Base-by-base conservation (phyloP, 345 rosid species). In the Pugionium dolabratum region DNA sequence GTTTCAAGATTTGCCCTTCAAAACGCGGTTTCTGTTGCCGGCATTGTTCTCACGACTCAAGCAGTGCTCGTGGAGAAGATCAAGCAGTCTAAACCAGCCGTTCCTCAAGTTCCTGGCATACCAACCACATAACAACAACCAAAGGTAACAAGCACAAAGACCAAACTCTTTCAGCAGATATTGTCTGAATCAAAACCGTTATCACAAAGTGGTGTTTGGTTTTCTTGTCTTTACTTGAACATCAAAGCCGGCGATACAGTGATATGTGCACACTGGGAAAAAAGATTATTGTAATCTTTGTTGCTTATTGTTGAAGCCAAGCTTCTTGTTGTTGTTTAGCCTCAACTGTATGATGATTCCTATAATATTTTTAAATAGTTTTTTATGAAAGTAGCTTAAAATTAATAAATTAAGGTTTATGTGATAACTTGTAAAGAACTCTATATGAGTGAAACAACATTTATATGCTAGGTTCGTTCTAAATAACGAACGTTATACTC, bases 1-100 rank as follows among this genome's bases (percentile, higher is more conserved):
- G 96, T 92, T 71, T 74, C 89, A 36, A 82, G 91, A 69, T 85
- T 87, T 42, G 96, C 96, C 1, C 84, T 92, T 54, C 87, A 89
- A 55, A 87, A 77, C 61, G 96, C 98, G 4, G 91, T 78, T 67
- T 92, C 96, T 44, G 75, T 93, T 74, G 90, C 95, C 3, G 95
- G 90, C 8, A 44, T 88, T 40, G 78, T 87, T 61, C 83, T 87
- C 58, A 89, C 90, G 33, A 86, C 96, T 47, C 88, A 87, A 86
- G 98, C 98, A n/a, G 82, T 79, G 46, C 36, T 92, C 30, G 90
- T 85, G 46, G 95, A 92, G 43, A 89, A 84, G 59, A 76, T 62
- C 64, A 92, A 74, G 83, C 56, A 49, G 69, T 84, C 87, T 54
- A 75, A 81, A 75, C 90, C 95, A 11, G 71, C 72, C 6, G 57